These are phyloP conservation scores for Hymenoscyphus occultus DNA, from an alignment of 2,329 filamentous ascomycete species.

Conservation along the genomic window DNA sequence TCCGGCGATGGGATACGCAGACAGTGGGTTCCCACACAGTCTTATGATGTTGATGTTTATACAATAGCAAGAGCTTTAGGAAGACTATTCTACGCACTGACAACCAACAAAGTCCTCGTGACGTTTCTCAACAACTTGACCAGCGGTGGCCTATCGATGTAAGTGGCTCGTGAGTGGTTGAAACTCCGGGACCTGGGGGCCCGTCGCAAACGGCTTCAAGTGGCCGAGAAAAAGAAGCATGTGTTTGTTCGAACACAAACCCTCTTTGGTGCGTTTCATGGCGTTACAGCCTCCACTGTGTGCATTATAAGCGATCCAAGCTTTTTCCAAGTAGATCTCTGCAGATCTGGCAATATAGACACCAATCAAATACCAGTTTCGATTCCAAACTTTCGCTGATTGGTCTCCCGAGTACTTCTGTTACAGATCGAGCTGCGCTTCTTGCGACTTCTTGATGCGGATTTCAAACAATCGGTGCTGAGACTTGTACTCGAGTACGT, in stretches of 20 bases:
- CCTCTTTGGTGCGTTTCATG: neutral
- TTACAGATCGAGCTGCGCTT: conserved; percentile 3
- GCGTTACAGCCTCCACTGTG: neutral
- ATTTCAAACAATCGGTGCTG: conserved; percentile 2
- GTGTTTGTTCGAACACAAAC: neutral
- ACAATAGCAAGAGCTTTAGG: conserved; percentile 22
- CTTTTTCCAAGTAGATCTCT: conserved; percentile 15
- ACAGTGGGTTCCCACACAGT: conserved; percentile 20
- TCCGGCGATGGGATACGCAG: conserved; percentile 24
- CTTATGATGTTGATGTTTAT: conserved; percentile 31
- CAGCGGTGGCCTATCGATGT: neutral
- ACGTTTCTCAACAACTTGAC: neutral
- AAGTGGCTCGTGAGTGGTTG: neutral
- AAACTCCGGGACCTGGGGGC: conserved; percentile 7
- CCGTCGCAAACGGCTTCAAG: neutral
- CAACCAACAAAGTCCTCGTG: conserved; percentile 7
- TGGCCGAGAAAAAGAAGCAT: neutral
- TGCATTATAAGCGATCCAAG: conserved; percentile 11
- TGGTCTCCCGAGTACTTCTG: conserved; percentile 10
- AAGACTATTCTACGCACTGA: conserved; percentile 10
- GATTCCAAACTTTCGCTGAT: conserved; percentile 12
- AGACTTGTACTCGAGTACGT: neutral
- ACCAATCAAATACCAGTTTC: conserved; percentile 10
- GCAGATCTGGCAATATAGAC: conserved; percentile 9
- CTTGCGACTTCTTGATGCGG: conserved; percentile 4